phyloP scores from a whole-genome alignment of 371 early-diverging fungal species.

The Circinella umbellata region DNA sequence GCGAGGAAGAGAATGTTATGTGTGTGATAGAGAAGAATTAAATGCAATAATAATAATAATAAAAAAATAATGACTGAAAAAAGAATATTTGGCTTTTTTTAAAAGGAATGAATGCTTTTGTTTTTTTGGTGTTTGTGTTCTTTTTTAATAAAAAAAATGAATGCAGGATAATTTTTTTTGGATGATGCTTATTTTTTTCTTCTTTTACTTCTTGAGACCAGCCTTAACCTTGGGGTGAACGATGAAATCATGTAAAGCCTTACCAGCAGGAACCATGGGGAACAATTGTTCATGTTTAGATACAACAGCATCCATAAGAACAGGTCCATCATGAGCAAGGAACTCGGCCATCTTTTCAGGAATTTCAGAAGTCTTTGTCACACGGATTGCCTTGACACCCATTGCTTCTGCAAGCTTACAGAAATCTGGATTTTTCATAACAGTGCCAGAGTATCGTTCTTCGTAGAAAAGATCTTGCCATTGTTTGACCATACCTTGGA shows the following conservation, averaged over 20 bases:
- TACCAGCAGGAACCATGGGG: conserved; percentile 98
- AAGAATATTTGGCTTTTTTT: too few relatives aligned
- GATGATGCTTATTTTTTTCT: neutral
- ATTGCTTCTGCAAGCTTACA: conserved; percentile 96
- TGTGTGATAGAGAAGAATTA: too few relatives aligned
- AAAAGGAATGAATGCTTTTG: neutral
- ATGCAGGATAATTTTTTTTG: neutral
- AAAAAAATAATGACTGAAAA: too few relatives aligned
- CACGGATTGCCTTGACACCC: conserved; percentile 89
- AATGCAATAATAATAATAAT: too few relatives aligned
- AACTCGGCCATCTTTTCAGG: conserved; percentile 91
- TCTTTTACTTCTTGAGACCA: neutral
- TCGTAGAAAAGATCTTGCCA: conserved; percentile 99
- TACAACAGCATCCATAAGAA: conserved; percentile 89
- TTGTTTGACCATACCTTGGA: conserved; percentile 99
- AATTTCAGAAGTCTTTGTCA: conserved; percentile 81
- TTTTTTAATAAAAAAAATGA: neutral
- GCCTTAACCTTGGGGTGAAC: conserved; percentile 56
- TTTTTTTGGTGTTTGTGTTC: neutral
- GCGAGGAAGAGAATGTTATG: too few relatives aligned
- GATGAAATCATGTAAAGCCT: conserved; percentile 86
- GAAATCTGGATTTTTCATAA: conserved; percentile 98
- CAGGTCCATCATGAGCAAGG: conserved; percentile 84
- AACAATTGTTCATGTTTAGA: conserved; percentile 92
- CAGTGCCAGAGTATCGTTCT: conserved; percentile 91